A percentile compares a stretch with the other conserved stretches of the same genome.
These are phyloP conservation scores for Carpinus viminea DNA, from an alignment of 306 rosid genomes.

Conservation along the genomic window DNA sequence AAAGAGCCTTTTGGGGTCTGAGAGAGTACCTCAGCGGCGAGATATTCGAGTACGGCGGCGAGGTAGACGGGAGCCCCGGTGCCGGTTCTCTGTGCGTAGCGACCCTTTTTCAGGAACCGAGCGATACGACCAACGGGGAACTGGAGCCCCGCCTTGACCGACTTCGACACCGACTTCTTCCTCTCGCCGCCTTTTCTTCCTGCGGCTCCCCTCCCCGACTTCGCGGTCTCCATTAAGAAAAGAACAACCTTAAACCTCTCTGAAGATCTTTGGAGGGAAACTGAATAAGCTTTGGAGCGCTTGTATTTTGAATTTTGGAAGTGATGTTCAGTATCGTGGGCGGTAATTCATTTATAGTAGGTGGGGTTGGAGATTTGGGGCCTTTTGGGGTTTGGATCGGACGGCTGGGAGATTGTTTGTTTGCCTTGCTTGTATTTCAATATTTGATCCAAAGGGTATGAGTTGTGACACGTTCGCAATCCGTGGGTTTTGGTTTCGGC, in stretches of 20 bases:
- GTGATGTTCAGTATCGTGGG: neutral
- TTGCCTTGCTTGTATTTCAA: neutral
- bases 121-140: constrained; percentile 79
- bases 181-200: constrained; percentile 58
- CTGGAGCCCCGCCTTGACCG: constrained; percentile 80
- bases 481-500: constrained; percentile 12
- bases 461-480: constrained; percentile 35
- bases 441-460: neutral
- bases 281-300: no score
- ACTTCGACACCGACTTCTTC: constrained; percentile 65
- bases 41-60: constrained; percentile 80
- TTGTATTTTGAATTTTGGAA: rapidly evolving
- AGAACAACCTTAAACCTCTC: neutral
- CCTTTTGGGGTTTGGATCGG: neutral
- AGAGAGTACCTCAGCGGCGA: constrained; percentile 67
- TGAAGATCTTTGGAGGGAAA: constrained; percentile 18
- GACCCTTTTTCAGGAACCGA: constrained; percentile 59
- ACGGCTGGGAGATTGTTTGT: neutral
- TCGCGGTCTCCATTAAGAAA: constrained; percentile 41
- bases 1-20: neutral
- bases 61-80: constrained; percentile 72
- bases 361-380: neutral
- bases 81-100: constrained; percentile 62
- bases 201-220: constrained; percentile 44
- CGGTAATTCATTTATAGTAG: constrained; percentile 21